These are phyloP conservation scores for Tephrocybe sp. DNA, from an alignment of 768 basidiomycete species.

Conservation along the genomic window DNA sequence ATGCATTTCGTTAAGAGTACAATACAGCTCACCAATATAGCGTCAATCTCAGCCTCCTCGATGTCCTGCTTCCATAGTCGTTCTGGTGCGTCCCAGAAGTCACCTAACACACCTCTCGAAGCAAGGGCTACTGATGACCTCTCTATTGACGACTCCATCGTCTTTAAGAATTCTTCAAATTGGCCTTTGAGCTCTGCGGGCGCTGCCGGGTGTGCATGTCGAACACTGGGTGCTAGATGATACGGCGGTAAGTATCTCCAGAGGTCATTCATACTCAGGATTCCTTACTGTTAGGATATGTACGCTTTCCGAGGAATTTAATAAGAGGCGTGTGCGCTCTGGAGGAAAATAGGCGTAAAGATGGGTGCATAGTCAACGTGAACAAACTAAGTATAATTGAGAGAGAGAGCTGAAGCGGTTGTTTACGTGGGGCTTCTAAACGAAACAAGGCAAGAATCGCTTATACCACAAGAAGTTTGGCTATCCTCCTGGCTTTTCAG, in stretches of 20 bases:
- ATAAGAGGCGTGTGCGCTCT: constrained; percentile 59
- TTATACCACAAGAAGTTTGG: too few relatives aligned
- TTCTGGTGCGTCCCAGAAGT: constrained; percentile 70
- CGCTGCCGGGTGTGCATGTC: constrained; percentile 64
- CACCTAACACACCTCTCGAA: constrained; percentile 22
- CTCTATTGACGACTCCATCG: constrained; percentile 24
- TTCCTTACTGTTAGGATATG: constrained; percentile 36
- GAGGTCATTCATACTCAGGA: background rate
- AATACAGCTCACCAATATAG: constrained; percentile 51
- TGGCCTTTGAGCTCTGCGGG: constrained; percentile 55
- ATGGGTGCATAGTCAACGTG: constrained; percentile 35
- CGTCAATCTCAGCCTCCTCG: constrained; percentile 59
- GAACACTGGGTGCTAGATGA: constrained; percentile 30
- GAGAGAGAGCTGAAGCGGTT: too few relatives aligned
- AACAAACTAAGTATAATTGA: too few relatives aligned
- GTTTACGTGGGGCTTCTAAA: too few relatives aligned
- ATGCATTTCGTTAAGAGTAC: background rate
- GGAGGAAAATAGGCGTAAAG: constrained; percentile 33
- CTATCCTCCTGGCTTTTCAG: too few relatives aligned
- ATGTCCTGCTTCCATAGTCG: constrained; percentile 54
- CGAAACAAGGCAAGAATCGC: too few relatives aligned
- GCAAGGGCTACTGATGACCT: constrained; percentile 12
- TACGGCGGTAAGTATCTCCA: background rate
- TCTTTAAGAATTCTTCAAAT: constrained; percentile 44
- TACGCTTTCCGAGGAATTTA: constrained; percentile 58